These are phyloP conservation scores for Onygenales sp. DNA, from an alignment of 2,329 filamentous ascomycete genomes.

Conservation along the genomic window DNA sequence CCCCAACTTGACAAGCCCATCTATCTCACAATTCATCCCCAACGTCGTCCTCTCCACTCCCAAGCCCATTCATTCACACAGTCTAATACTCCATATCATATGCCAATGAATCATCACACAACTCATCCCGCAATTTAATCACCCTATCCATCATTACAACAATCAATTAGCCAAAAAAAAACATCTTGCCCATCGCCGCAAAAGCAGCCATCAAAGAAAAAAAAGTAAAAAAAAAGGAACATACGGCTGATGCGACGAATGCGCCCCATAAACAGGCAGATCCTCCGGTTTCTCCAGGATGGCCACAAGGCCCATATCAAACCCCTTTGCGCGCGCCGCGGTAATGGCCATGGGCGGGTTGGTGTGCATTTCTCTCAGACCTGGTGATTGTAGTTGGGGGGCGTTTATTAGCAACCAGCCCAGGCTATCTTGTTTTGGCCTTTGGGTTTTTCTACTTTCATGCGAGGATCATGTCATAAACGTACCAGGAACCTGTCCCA, in stretches of 20 bases:
- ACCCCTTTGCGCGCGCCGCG: slow-evolving; percentile 35
- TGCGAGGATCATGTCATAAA: neutral
- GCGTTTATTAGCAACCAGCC: neutral
- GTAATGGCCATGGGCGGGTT: slow-evolving; percentile 30
- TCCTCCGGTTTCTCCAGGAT: slow-evolving; percentile 35
- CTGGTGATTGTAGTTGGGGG: neutral
- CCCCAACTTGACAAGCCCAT: too few relatives aligned
- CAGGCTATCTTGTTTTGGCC: neutral
- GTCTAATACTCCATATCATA: slow-evolving; percentile 32
- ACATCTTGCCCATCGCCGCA: neutral
- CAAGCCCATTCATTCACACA: neutral
- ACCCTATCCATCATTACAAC: slow-evolving; percentile 19
- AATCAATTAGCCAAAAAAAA: neutral
- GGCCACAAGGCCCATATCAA: slow-evolving; percentile 37
- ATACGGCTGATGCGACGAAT: slow-evolving; percentile 39
- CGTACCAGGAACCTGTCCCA: slow-evolving; percentile 33
- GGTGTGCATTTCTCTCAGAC: slow-evolving; percentile 28
- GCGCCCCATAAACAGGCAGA: slow-evolving; percentile 33
- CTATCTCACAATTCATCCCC: neutral
- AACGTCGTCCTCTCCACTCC: neutral
- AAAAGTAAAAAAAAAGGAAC: slow-evolving; percentile 11
- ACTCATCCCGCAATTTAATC: slow-evolving; percentile 29
- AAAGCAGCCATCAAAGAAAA: neutral
- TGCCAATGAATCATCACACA: slow-evolving; percentile 34
- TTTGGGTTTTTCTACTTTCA: neutral